These are phyloP conservation scores for Aspergillus haitiensis DNA, from an alignment of 495 filamentous ascomycete species.

Conservation along the genomic window DNA sequence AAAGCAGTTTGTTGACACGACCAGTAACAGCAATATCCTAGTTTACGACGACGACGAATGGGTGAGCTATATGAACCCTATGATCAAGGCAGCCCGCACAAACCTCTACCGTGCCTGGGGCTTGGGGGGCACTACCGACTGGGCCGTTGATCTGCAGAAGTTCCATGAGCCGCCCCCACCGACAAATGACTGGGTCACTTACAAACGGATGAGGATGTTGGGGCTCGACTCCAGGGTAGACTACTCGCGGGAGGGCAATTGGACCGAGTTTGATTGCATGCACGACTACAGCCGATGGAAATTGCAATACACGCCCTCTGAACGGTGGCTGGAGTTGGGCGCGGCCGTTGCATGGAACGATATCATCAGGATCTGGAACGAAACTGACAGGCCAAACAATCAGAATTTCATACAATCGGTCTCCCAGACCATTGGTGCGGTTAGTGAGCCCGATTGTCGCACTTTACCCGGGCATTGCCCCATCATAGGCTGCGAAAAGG, in stretches of 20 bases:
- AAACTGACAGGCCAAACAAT: neutral
- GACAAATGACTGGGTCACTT: neutral
- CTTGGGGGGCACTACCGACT: conserved; percentile 38
- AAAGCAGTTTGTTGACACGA: conserved; percentile 2
- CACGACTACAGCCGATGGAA: neutral
- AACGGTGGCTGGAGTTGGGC: neutral
- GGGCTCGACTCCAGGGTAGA: neutral
- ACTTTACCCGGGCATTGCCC: neutral
- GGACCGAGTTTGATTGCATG: neutral
- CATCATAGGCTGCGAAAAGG: neutral
- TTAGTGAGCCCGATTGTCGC: neutral
- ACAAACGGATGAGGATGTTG: neutral
- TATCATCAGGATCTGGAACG: neutral
- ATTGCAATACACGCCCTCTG: neutral
- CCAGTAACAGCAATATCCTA: conserved; percentile 36
- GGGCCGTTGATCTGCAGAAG: conserved; percentile 40
- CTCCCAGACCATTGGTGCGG: neutral
- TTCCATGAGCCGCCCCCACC: neutral
- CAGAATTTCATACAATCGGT: neutral
- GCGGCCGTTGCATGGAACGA: neutral
- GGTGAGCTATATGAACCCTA: conserved; percentile 41
- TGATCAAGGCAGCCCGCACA: conserved; percentile 22
- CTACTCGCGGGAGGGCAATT: neutral
- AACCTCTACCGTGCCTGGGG: conserved; percentile 23
- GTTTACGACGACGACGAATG: conserved; percentile 41